Evolutionary conservation across 2,329 filamentous ascomycete species (phyloP), one percentile per base, ranked within the genome.

Genomic region (Mollisiaceae sp.): DNA sequence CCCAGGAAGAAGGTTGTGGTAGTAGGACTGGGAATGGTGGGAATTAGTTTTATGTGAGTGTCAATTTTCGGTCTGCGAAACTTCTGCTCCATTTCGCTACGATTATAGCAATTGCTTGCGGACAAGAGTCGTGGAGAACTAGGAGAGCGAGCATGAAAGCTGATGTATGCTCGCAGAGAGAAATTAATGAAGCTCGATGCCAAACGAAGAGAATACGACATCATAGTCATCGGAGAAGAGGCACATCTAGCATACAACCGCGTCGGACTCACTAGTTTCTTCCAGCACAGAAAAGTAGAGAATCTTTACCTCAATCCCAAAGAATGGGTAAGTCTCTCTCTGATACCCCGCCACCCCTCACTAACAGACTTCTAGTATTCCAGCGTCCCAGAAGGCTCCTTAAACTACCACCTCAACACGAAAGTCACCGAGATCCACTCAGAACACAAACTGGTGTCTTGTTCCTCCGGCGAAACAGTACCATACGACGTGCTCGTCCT

Each of bases 11-110:
- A 84, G 74, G 80, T 96, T 41, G 92, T 96, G 1, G 88, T 97
- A 43, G 92, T 97, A 45, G 93, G 93, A 11, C 79, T 97, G 78
- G 93, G 93, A 2, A 97, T 97, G 94, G 93, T 97, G 54, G 92
- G 91, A 45, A 90, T 95, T 71, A 89, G 91, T 50, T 94, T 96
- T 77, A 92, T 96, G 91, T 94, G 80, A 83, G 90, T 82, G 12
- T 50, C 24, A 4, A 20, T 59, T 55, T 58, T 14, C 32, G 15
- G 15, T 18, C 22, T 32, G 27, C 27, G 27, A 32, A 32, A 3
- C 27, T 24, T 5, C 45, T 27, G 11, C 22, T 22, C n/a, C n/a
- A 22, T 1, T 22, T 20, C 11, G 12, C 45, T 12, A 11, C 20
- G 3, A n/a, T 1, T 8, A 11, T 8, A 27, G 20, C 20, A 27